Conservation (phyloP, 768 basidiomycete species). For the Termitomyces heimii region DNA sequence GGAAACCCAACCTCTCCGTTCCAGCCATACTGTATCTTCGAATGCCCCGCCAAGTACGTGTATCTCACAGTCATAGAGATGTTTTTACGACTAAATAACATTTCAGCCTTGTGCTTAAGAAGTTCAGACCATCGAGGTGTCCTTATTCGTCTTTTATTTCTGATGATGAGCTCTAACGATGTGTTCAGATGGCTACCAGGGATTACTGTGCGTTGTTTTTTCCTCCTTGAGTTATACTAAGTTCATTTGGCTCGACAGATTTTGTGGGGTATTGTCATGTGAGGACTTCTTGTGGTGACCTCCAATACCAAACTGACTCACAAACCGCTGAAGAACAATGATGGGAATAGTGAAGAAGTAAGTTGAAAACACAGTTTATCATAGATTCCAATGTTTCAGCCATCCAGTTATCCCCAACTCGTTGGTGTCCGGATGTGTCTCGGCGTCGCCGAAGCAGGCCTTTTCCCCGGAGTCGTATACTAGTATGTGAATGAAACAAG, state of each 20-base stretch:
- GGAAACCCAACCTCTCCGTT: neutral
- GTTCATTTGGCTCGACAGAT: slow-evolving; percentile 28
- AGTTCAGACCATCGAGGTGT: slow-evolving; percentile 57
- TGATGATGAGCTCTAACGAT: neutral
- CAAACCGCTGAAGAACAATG: slow-evolving; percentile 34
- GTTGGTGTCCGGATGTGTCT: slow-evolving; percentile 53
- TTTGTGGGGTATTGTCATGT: slow-evolving; percentile 63
- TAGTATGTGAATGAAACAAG: slow-evolving; percentile 36
- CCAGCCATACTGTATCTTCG: slow-evolving; percentile 57
- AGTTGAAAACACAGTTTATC: neutral
- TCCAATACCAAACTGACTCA: neutral
- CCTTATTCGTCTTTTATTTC: neutral
- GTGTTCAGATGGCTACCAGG: slow-evolving; percentile 52
- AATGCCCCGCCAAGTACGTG: slow-evolving; percentile 65
- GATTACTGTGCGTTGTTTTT: slow-evolving; percentile 41
- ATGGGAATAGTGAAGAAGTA: slow-evolving; percentile 70
- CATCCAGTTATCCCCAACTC: slow-evolving; percentile 51
- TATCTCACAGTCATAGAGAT: neutral
- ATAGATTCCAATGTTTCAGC: neutral
- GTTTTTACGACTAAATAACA: neutral
- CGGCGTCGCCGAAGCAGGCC: slow-evolving; percentile 62
- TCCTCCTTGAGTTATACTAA: neutral
- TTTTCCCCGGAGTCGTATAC: slow-evolving; percentile 71
- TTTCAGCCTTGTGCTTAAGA: slow-evolving; percentile 49
- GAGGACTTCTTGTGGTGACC: slow-evolving; percentile 10